These are phyloP conservation scores for Metschnikowia lochheadii DNA, from an alignment of 805 yeast species.

Conservation along the genomic window DNA sequence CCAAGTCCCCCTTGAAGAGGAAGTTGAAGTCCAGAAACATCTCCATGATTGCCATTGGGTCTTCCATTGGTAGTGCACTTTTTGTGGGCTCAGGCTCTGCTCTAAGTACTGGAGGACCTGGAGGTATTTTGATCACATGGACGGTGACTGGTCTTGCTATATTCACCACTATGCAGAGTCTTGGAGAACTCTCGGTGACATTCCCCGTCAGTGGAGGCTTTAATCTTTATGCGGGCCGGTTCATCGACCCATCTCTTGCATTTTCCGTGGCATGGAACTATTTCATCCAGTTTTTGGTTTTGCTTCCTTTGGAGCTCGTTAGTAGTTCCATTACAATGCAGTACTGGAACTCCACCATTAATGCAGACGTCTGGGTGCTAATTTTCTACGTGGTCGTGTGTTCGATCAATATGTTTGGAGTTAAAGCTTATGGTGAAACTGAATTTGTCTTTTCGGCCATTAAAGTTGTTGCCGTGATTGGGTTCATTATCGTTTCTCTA, in stretches of 20 bases:
- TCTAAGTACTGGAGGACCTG: slow-evolving; percentile 65
- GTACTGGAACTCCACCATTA: slow-evolving; percentile 16
- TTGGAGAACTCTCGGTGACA: slow-evolving; percentile 18
- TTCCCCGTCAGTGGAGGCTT: slow-evolving; percentile 49
- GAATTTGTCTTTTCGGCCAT: slow-evolving; percentile 48
- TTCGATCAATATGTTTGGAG: slow-evolving; percentile 49
- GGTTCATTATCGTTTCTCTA: slow-evolving; percentile 45
- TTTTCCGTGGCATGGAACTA: slow-evolving; percentile 63
- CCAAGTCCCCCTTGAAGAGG: slow-evolving; percentile 46
- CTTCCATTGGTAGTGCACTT: slow-evolving; percentile 77
- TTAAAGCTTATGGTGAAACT: slow-evolving; percentile 53
- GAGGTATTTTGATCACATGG: slow-evolving; percentile 59
- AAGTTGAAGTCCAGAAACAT: slow-evolving; percentile 48
- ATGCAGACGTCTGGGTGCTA: slow-evolving; percentile 44
- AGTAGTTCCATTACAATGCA: slow-evolving; percentile 44
- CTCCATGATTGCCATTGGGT: slow-evolving; percentile 75
- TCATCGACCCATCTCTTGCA: slow-evolving; percentile 54
- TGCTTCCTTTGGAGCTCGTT: slow-evolving; percentile 60
- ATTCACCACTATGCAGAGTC: slow-evolving; percentile 33
- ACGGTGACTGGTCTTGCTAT: slow-evolving; percentile 65
- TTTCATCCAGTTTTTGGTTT: slow-evolving; percentile 60
- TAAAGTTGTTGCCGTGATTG: slow-evolving; percentile 46
- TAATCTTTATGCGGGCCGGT: slow-evolving; percentile 50
- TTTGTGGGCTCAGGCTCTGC: slow-evolving; percentile 76
- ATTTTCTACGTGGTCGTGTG: slow-evolving; percentile 48